Conservation (phyloP, 2,329 filamentous ascomycete genomes). For the Aurifilum marmelostoma region DNA sequence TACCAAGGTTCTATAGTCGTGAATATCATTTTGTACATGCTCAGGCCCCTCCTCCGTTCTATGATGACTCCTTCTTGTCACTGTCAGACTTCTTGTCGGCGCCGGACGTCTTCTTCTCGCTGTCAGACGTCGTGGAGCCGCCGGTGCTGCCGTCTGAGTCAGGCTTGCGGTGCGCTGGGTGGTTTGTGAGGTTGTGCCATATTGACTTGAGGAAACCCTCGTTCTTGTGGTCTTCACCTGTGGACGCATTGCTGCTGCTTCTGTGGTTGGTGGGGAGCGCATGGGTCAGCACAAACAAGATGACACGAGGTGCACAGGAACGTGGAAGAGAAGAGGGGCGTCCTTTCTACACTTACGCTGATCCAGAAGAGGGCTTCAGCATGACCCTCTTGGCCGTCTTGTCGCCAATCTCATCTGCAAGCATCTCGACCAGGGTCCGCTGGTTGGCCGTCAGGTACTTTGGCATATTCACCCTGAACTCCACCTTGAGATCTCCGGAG, state of each 20-base stretch:
- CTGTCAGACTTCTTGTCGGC: slow-evolving; percentile 30
- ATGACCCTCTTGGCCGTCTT: slow-evolving; percentile 90
- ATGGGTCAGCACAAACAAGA: not conserved
- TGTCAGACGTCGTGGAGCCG: slow-evolving; percentile 18
- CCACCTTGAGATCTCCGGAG: slow-evolving; percentile 84
- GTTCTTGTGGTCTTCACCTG: slow-evolving; percentile 64
- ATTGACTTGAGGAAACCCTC: slow-evolving; percentile 92
- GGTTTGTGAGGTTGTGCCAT: slow-evolving; percentile 90
- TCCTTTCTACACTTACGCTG: slow-evolving; percentile 48
- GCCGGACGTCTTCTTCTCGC: slow-evolving; percentile 31
- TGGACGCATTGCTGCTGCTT: slow-evolving; percentile 2
- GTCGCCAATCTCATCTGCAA: slow-evolving; percentile 94
- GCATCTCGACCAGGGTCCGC: slow-evolving; percentile 89
- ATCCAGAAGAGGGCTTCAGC: slow-evolving; percentile 39
- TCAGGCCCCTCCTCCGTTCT: not conserved
- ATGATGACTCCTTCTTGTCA: slow-evolving; percentile 28
- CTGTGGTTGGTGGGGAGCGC: not conserved
- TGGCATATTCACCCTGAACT: slow-evolving; percentile 94
- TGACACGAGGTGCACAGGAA: slow-evolving; percentile 8
- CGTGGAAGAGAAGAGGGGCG: not conserved
- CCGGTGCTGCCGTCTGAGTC: slow-evolving; percentile 33
- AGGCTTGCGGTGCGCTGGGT: slow-evolving; percentile 57
- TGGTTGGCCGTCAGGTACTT: slow-evolving; percentile 93
- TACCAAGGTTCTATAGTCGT: slow-evolving; percentile 11
- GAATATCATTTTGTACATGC: slow-evolving; percentile 9